Evolutionary conservation across 2,329 filamentous ascomycete species (phyloP).

Genomic region (Fusarium illudens): DNA sequence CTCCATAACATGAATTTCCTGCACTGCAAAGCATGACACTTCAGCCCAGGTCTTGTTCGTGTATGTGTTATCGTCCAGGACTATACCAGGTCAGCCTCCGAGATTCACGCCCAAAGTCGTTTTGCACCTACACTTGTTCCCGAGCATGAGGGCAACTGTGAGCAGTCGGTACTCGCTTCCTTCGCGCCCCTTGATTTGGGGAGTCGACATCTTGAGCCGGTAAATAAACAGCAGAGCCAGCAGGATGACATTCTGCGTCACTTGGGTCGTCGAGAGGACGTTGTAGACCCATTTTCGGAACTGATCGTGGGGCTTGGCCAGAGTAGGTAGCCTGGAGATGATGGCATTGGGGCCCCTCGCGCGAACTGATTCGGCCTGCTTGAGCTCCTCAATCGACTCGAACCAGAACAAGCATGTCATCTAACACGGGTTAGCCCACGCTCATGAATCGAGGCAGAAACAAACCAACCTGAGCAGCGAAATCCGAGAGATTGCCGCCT

Average conservation of each 20-base stretch:
- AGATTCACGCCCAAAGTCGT: not conserved
- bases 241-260: constrained; percentile 93
- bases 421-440: constrained; percentile 54
- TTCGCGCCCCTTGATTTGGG: constrained; percentile 85
- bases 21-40: constrained; percentile 91
- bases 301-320: constrained; percentile 78
- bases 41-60: constrained; percentile 99
- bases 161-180: constrained; percentile 94
- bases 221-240: constrained; percentile 93
- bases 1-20: constrained; percentile 98
- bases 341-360: constrained; percentile 50
- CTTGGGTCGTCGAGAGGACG: constrained; percentile 91
- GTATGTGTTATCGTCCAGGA: constrained; percentile 98
- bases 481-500: constrained; percentile 81
- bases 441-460: not conserved
- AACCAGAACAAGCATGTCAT: constrained; percentile 99
- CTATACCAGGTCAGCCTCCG: constrained; percentile 52
- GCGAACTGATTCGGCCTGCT: constrained; percentile 72
- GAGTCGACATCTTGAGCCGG: constrained; percentile 88
- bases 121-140: constrained; percentile 82
- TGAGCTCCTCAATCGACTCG: constrained; percentile 82
- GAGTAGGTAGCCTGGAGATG: constrained; percentile 66
- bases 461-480: constrained; percentile 78
- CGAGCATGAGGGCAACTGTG: constrained; percentile 95
- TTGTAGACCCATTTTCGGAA: constrained; percentile 95